phyloP scores from a whole-genome alignment of 371 early-diverging fungal species.

The Apophysomyces trapeziformis region DNA sequence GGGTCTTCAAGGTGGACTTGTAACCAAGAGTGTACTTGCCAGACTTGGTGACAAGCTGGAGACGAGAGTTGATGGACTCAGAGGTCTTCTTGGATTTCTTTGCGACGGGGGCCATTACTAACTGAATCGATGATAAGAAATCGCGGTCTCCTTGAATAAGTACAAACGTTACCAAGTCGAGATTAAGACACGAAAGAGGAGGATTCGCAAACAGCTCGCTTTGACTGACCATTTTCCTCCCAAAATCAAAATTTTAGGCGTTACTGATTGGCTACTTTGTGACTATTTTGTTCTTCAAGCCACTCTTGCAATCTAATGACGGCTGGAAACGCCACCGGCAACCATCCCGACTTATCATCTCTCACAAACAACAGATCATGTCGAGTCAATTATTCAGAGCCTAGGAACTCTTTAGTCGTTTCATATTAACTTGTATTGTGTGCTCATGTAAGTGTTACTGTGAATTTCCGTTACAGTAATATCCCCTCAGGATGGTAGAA shows the following conservation, averaged over 20 bases:
- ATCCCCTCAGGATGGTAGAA: no score
- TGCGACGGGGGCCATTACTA: constrained; percentile 41
- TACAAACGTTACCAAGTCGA: constrained; percentile 10
- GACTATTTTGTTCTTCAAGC: neutral
- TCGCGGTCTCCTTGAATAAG: neutral
- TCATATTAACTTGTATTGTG: no score
- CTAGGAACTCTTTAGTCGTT: no score
- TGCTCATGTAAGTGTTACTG: no score
- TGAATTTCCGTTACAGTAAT: no score
- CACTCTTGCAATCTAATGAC: no score
- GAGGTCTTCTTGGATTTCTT: constrained; percentile 73
- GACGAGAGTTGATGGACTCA: constrained; percentile 96
- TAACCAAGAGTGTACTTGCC: constrained; percentile 96
- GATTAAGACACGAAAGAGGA: constrained; percentile 11
- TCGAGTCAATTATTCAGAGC: no score
- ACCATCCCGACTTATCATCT: no score
- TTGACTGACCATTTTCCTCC: neutral
- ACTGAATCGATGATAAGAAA: neutral
- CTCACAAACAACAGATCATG: no score
- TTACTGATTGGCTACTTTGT: neutral
- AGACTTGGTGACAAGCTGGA: constrained; percentile 97
- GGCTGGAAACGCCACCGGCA: no score
- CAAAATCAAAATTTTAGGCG: constrained; percentile 2
- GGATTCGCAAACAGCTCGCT: neutral
- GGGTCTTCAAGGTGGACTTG: constrained; percentile 94